Evolutionary conservation across 108 stramenopile species (phyloP).

Genomic region (Nitzschia putrida): DNA sequence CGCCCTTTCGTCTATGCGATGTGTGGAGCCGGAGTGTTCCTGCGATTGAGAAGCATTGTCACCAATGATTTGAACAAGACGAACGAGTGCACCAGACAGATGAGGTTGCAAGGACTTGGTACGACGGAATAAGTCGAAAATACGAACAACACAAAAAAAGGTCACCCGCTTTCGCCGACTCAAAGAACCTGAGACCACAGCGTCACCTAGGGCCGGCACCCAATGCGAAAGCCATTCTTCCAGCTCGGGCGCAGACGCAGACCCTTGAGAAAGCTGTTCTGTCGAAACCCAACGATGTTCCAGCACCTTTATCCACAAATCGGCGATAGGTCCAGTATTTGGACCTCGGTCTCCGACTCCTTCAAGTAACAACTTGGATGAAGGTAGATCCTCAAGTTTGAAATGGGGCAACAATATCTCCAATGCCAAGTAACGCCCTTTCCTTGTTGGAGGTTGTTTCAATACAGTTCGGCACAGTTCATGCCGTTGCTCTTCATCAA

Average conservation of each 20-base stretch:
- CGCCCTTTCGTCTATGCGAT: slow-evolving; percentile 15
- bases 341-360: slow-evolving; percentile 56
- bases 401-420: slow-evolving; percentile 56
- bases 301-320: slow-evolving; percentile 58
- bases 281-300: slow-evolving; percentile 11
- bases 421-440: slow-evolving; percentile 64
- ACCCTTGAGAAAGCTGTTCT: slow-evolving; percentile 8
- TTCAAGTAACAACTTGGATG: slow-evolving; percentile 43
- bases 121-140: slow-evolving; percentile 28
- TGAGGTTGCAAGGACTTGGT: slow-evolving; percentile 13
- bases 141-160: slow-evolving; percentile 53
- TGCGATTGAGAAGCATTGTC: not conserved
- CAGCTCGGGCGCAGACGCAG: not conserved
- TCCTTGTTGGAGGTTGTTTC: slow-evolving; percentile 51
- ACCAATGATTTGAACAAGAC: slow-evolving; percentile 20
- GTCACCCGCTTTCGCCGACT: slow-evolving; percentile 51
- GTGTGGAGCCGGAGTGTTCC: not conserved
- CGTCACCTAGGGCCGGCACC: slow-evolving; percentile 46
- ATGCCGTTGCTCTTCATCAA: slow-evolving; percentile 18
- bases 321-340: slow-evolving; percentile 57
- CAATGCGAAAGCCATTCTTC: slow-evolving; percentile 42
- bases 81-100: slow-evolving; percentile 24
- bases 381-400: not conserved
- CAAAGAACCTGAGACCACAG: slow-evolving; percentile 30
- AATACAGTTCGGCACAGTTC: slow-evolving; percentile 39